These are phyloP conservation scores for Rhizopus microsporus DNA, from an alignment of 371 early-diverging fungal genomes.

Conservation along the genomic window DNA sequence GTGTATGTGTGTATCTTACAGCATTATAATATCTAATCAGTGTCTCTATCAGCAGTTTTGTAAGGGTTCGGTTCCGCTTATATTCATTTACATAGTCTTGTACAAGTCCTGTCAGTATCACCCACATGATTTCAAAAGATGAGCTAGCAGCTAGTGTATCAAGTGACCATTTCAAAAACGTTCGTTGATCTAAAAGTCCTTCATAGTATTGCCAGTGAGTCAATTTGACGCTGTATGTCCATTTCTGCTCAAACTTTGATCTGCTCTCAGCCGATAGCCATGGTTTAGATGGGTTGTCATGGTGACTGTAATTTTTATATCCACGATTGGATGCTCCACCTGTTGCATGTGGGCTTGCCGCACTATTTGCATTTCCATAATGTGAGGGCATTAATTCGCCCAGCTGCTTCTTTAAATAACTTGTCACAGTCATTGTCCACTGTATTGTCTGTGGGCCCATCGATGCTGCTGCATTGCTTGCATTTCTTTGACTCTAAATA, in stretches of 20 bases:
- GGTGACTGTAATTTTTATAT: slow-evolving; percentile 25
- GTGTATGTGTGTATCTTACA: slow-evolving; percentile 32
- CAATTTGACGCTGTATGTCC: slow-evolving; percentile 65
- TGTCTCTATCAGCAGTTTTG: slow-evolving; percentile 65
- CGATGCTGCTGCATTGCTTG: slow-evolving; percentile 32
- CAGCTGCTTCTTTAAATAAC: slow-evolving; percentile 48
- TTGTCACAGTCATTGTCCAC: slow-evolving; percentile 42
- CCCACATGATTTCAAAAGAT: slow-evolving; percentile 63
- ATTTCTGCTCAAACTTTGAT: slow-evolving; percentile 57
- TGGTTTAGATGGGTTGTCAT: slow-evolving; percentile 42
- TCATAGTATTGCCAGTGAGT: slow-evolving; percentile 75
- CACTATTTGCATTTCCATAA: slow-evolving; percentile 14
- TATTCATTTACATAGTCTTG: slow-evolving; percentile 70
- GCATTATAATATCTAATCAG: slow-evolving; percentile 56
- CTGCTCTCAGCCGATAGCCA: slow-evolving; percentile 56
- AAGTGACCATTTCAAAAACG: slow-evolving; percentile 62
- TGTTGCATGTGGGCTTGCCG: slow-evolving; percentile 29
- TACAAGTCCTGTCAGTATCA: slow-evolving; percentile 63
- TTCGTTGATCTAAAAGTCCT: slow-evolving; percentile 72
- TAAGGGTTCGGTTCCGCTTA: slow-evolving; percentile 65
- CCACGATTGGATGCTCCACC: slow-evolving; percentile 23
- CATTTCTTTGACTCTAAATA: slow-evolving; percentile 36
- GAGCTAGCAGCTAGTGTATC: slow-evolving; percentile 51
- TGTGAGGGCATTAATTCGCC: slow-evolving; percentile 42
- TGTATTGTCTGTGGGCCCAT: slow-evolving; percentile 28